A percentile compares a stretch with the other conserved stretches of the same genome.
Evolutionary conservation across 106 monocot species (phyloP).

Genomic region (Dioscorea zingiberensis): DNA sequence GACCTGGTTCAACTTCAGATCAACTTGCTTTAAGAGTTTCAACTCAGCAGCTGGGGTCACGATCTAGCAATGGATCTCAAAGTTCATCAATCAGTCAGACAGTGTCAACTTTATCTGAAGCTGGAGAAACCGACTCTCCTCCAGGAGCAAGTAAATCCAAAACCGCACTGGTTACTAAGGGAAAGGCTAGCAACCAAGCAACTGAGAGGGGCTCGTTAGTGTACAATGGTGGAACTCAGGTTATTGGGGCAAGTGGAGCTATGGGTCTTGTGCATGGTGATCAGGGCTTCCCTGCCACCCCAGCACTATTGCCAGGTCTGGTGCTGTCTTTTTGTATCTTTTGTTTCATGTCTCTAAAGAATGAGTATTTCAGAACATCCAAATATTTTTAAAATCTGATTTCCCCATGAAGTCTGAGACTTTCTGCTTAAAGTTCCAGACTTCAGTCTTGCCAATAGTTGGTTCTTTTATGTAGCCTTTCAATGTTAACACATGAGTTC

Average conservation of each 20-base stretch:
- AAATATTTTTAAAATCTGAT: too few relatives aligned
- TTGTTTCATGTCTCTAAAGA: too few relatives aligned
- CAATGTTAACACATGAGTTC: too few relatives aligned
- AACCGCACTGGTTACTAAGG: conserved; percentile 32
- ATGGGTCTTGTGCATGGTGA: conserved; percentile 57
- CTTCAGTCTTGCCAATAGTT: too few relatives aligned
- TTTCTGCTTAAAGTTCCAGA: too few relatives aligned
- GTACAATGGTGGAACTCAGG: conserved; percentile 71
- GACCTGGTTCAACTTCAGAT: conserved; percentile 5
- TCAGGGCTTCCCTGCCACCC: conserved; percentile 70
- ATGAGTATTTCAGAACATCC: too few relatives aligned
- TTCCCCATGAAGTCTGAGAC: too few relatives aligned
- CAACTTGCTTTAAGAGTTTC: conserved; percentile 11
- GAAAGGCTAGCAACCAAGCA: conserved; percentile 37
- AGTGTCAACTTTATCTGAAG: conserved; percentile 39
- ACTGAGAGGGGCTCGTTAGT: conserved; percentile 39
- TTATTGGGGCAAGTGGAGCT: conserved; percentile 63
- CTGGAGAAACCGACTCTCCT: conserved; percentile 39
- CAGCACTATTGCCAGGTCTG: conserved; percentile 44
- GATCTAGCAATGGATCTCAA: conserved; percentile 2
- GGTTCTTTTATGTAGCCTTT: too few relatives aligned
- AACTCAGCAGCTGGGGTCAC: conserved; percentile 8
- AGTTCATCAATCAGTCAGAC: conserved; percentile 12
- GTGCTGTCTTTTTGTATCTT: background rate
- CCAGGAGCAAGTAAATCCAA: conserved; percentile 37